A percentile compares a stretch with the other conserved stretches of the same genome.
These are phyloP conservation scores for Plasmodium berghei DNA, from an alignment of 169 alveolate species.

Conservation along the genomic window DNA sequence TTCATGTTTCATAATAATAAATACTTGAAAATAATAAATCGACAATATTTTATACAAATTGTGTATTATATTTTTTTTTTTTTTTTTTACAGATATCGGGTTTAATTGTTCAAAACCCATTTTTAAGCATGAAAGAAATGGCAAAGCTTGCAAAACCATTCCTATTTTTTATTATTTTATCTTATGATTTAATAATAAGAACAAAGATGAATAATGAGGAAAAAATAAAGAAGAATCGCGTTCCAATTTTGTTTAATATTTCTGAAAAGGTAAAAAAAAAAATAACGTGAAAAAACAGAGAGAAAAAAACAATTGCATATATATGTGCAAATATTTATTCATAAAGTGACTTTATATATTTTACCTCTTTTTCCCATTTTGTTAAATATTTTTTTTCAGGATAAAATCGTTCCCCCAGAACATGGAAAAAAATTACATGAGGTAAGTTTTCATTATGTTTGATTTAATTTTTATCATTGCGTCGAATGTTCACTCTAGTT, in stretches of 20 bases:
- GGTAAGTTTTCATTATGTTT: slow-evolving; percentile 19
- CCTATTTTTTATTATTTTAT: slow-evolving; percentile 11
- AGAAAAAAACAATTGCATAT: neutral
- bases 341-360: neutral
- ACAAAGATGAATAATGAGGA: slow-evolving; percentile 50
- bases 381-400: slow-evolving; percentile 4
- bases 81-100: slow-evolving; percentile 22
- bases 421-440: slow-evolving; percentile 13
- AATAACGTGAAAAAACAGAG: neutral
- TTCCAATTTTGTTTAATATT: slow-evolving; percentile 28
- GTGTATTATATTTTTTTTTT: neutral
- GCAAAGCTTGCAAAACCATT: slow-evolving; percentile 11
- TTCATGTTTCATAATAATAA: neutral
- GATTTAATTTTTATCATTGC: neutral
- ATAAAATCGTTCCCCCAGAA: slow-evolving; percentile 16
- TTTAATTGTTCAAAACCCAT: slow-evolving; percentile 44
- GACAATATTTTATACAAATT: neutral
- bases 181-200: slow-evolving; percentile 32
- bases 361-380: neutral
- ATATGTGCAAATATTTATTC: neutral
- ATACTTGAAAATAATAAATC: neutral
- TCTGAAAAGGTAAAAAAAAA: slow-evolving; percentile 23
- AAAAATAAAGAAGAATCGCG: slow-evolving; percentile 25
- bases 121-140: slow-evolving; percentile 32
- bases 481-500: neutral